Base-by-base conservation (phyloP, 306 rosid genomes). In the Cucurbita moschata region DNA sequence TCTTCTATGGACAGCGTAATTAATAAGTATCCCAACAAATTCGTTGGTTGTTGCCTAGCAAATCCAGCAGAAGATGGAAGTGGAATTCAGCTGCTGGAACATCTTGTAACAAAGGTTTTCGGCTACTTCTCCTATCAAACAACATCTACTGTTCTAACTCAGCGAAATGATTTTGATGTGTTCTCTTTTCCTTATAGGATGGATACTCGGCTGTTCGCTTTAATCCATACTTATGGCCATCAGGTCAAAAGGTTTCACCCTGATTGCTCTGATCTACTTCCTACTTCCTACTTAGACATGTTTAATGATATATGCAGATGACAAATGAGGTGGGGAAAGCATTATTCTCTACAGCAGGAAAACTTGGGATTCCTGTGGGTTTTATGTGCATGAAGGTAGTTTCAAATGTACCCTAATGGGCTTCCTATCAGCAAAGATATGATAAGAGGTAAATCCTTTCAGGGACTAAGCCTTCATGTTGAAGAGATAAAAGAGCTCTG, bases 211-310 rank as follows among this genome's bases (percentile, higher is more conserved):
- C 93, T 77, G 91, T 90, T 74, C 91, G 98, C 56, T 92, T 92
- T 81, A 92, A 92, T 75, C 98, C 98, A 23, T 84, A 88, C 82
- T 73, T 92, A 79, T 92, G 98, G 98, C 96, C 98, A 50, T 74
- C 91, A 4, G 91, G 90, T 19, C 84, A 88, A 76, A 82, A 88
- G 96, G 98, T 90, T 77, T 43, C 63, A 42, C 46, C 49, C 71
- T 3, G 60, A 47, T 75, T 72, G 19, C 69, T 53, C 21, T 11
- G 14, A 47, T 65, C 19, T 38, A 26, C 71, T 65, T 1, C 71
- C 18, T 37, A 47, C 71, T 64, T 43, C 72, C 18, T 5, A 44
- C 47, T 38, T 62, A 19, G 47, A 23, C 57, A 6, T 5, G 39
- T 54, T 40, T 11, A 39, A 18, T 13, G 26, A 64, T 69, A 70